Percentiles rank a stretch among this genome's conserved stretches.
Conservation (phyloP, 441 rosid species). For the Syzygium syzygioides region DNA sequence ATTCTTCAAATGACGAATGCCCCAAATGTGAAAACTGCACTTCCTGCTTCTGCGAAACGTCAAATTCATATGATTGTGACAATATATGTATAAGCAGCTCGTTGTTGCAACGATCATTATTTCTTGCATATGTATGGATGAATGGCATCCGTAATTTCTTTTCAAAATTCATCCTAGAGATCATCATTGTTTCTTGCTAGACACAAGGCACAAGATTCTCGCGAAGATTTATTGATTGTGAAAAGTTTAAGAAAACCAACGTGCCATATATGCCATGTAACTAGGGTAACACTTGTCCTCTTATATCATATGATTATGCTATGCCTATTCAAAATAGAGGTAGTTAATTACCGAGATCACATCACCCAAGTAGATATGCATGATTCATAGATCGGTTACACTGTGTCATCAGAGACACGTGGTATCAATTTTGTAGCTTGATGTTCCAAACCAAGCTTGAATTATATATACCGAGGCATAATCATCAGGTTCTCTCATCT, state of each 20-base stretch:
- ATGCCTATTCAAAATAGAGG: not conserved
- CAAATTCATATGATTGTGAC: not conserved
- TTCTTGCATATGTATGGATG: too few relatives aligned
- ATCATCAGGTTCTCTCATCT: not conserved
- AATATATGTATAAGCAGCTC: too few relatives aligned
- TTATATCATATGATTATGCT: not conserved
- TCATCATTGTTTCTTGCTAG: not conserved
- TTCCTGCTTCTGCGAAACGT: not conserved
- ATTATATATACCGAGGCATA: not conserved
- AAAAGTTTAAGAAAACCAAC: not conserved
- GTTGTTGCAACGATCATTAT: too few relatives aligned
- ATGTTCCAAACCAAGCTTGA: not conserved
- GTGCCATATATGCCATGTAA: not conserved
- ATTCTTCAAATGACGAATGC: not conserved
- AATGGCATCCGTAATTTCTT: too few relatives aligned
- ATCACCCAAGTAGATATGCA: not conserved
- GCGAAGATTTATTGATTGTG: not conserved
- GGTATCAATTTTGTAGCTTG: not conserved
- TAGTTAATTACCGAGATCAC: not conserved
- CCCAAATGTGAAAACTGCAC: not conserved
- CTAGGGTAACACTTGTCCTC: not conserved
- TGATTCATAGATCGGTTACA: not conserved
- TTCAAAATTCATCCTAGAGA: not conserved
- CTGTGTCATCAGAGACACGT: not conserved
- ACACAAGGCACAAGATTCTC: not conserved